These are phyloP conservation scores for Xylariaceae sp. DNA, from an alignment of 2,329 filamentous ascomycete species.

Conservation along the genomic window DNA sequence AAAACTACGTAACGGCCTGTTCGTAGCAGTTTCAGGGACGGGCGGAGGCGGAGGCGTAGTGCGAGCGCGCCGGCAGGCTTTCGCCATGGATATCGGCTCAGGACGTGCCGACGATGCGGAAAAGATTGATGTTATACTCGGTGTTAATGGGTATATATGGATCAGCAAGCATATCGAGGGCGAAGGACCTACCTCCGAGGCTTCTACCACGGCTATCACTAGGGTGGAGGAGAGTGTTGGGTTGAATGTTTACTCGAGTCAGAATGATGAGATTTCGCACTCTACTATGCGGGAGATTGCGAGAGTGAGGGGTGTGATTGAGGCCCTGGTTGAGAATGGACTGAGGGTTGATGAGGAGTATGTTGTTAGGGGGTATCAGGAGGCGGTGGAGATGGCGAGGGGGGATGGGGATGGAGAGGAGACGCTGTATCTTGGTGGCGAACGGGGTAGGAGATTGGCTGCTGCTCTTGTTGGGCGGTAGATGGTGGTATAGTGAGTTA, in stretches of 20 bases:
- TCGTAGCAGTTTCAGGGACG: conserved; percentile 74
- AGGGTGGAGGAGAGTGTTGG: conserved; percentile 84
- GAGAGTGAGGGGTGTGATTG: conserved; percentile 74
- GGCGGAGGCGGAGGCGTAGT: conserved; percentile 86
- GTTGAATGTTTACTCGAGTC: conserved; percentile 84
- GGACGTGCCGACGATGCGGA: conserved; percentile 43
- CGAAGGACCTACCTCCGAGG: conserved; percentile 42
- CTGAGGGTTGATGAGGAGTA: conserved; percentile 86
- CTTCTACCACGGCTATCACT: conserved; percentile 62
- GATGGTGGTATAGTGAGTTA: not conserved
- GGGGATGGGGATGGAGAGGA: conserved; percentile 53
- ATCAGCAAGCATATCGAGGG: conserved; percentile 78
- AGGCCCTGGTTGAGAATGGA: conserved; percentile 76
- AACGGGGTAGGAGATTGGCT: conserved; percentile 49
- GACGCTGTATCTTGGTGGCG: conserved; percentile 57
- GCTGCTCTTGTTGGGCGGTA: conserved; percentile 35
- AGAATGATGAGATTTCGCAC: conserved; percentile 80
- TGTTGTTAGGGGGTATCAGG: conserved; percentile 77
- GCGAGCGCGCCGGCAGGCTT: conserved; percentile 78
- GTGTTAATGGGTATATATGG: conserved; percentile 97
- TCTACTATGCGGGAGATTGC: conserved; percentile 85
- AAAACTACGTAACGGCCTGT: conserved; percentile 90
- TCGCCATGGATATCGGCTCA: conserved; percentile 62
- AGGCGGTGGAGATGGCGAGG: conserved; percentile 70
- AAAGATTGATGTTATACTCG: conserved; percentile 80